A percentile compares a stretch with the other conserved stretches of the same genome.
Evolutionary conservation across 306 rosid species (phyloP).

Genomic region (Acacia melanoxylon): DNA sequence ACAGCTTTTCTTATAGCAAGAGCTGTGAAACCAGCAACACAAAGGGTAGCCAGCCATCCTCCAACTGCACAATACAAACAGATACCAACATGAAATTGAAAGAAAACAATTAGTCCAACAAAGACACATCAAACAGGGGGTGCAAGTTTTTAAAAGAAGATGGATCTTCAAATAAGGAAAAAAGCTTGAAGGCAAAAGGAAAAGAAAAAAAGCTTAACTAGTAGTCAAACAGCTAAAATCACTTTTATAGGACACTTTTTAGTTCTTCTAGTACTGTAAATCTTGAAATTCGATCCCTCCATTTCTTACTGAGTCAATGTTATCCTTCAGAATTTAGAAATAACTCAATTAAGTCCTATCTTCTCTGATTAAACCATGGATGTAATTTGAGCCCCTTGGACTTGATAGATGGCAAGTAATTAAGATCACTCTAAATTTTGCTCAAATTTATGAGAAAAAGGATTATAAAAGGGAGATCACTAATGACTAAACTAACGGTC

Average conservation of each 20-base stretch:
- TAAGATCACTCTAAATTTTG: background rate
- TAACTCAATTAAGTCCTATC: background rate
- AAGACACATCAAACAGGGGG: background rate
- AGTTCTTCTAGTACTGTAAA: background rate
- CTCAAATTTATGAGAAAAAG: background rate
- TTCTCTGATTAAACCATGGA: background rate
- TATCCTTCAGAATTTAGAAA: background rate
- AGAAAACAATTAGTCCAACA: background rate
- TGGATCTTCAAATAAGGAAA: background rate
- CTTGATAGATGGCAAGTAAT: background rate
- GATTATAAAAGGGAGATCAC: background rate
- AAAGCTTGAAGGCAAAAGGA: background rate
- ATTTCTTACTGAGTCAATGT: background rate
- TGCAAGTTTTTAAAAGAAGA: background rate
- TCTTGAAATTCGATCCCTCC: background rate
- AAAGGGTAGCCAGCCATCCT: conserved; percentile 92
- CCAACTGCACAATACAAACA: conserved; percentile 55
- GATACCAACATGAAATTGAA: conserved; percentile 26
- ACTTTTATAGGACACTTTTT: background rate
- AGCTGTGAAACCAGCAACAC: conserved; percentile 87
- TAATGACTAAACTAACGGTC: background rate
- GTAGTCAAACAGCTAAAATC: background rate
- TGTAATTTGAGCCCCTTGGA: background rate
- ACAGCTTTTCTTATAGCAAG: conserved; percentile 82
- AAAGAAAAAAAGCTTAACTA: background rate